Evolutionary conservation across 2,329 filamentous ascomycete species (phyloP).

Genomic region (Aspergillus sp.): DNA sequence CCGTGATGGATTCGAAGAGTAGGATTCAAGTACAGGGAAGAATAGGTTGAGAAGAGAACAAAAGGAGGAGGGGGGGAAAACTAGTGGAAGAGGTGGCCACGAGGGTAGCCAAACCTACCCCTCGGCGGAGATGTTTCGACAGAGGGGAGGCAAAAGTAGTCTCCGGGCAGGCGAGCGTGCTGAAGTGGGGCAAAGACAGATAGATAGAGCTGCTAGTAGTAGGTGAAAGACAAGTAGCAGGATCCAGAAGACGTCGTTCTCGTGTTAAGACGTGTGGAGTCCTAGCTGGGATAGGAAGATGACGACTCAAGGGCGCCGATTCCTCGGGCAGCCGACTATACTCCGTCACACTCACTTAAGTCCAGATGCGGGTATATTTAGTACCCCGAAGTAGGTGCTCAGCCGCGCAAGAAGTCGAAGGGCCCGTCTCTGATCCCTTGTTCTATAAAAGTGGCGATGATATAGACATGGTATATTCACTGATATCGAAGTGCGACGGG

Average conservation of each 20-base stretch:
- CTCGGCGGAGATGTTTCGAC: slow-evolving; percentile 4
- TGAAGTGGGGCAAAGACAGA: slow-evolving; percentile 9
- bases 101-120: slow-evolving; percentile 6
- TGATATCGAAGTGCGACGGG: not conserved
- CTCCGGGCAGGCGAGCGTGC: not conserved
- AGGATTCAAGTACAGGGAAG: not conserved
- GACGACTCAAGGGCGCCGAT: not conserved
- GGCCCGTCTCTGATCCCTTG: not conserved
- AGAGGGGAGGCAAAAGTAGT: slow-evolving; percentile 6
- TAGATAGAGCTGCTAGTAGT: slow-evolving; percentile 4
- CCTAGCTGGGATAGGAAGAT: not conserved
- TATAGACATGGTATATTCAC: slow-evolving; percentile 6
- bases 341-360: not conserved
- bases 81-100: not conserved
- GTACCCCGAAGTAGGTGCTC: not conserved
- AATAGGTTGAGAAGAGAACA: not conserved
- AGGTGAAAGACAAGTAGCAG: slow-evolving; percentile 5
- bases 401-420: not conserved
- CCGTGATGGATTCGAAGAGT: not conserved
- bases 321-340: not conserved
- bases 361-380: slow-evolving; percentile 1
- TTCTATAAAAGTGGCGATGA: not conserved
- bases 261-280: slow-evolving; percentile 2
- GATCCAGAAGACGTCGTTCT: slow-evolving; percentile 1
- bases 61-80: not conserved